Percentiles rank a stretch among this genome's conserved stretches.
Conservation (phyloP, 2,329 filamentous ascomycete genomes). For the Eurotiales sp. region DNA sequence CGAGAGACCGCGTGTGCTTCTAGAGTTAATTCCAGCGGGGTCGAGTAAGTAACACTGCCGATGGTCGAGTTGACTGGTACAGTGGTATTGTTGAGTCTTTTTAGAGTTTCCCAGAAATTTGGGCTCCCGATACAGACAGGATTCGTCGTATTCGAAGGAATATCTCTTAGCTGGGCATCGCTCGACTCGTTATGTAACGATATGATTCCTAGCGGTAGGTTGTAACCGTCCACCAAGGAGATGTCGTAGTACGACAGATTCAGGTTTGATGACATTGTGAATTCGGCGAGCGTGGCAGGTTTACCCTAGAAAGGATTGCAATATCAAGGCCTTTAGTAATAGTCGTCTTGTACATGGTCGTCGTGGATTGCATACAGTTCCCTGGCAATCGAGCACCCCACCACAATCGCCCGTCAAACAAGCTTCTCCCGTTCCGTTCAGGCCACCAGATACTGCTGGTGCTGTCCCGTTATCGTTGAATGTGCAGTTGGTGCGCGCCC, state of each 20-base stretch:
- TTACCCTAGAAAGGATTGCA: constrained; percentile 59
- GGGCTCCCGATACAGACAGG: constrained; percentile 70
- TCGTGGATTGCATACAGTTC: constrained; percentile 55
- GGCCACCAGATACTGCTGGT: constrained; percentile 38
- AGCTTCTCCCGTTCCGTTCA: constrained; percentile 48
- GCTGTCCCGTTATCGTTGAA: constrained; percentile 63
- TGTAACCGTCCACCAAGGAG: constrained; percentile 81
- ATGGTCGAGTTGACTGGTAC: constrained; percentile 47
- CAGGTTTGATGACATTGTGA: constrained; percentile 59
- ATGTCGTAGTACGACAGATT: constrained; percentile 79
- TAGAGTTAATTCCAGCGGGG: constrained; percentile 62
- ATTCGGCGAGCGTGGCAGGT: constrained; percentile 75
- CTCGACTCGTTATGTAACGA: constrained; percentile 50
- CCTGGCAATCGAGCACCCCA: constrained; percentile 64
- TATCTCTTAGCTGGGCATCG: constrained; percentile 56
- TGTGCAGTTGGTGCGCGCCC: constrained; percentile 80
- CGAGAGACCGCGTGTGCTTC: constrained; percentile 55
- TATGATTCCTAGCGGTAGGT: constrained; percentile 51
- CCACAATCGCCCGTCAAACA: constrained; percentile 76
- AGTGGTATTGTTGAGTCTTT: constrained; percentile 49
- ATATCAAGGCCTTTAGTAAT: background rate
- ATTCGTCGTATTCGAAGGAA: constrained; percentile 74
- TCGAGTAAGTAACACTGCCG: constrained; percentile 61
- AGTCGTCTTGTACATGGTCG: too few relatives aligned
- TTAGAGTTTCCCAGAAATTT: constrained; percentile 51